Base-by-base conservation (phyloP, 2,329 filamentous ascomycete genomes). In the Fusarium illudens region DNA sequence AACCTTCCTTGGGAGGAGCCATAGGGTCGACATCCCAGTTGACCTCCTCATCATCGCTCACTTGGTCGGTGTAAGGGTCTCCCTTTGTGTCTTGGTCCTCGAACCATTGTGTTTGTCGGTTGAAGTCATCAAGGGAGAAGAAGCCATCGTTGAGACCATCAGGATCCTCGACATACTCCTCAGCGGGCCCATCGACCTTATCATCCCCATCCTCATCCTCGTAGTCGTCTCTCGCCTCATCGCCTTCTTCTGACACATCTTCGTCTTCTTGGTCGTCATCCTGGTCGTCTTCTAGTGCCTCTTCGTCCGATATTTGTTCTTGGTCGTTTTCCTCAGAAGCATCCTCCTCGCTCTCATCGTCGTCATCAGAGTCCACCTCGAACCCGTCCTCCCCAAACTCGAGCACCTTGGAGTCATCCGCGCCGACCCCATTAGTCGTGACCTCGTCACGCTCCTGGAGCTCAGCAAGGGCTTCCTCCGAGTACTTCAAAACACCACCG, bases 71-170 rank as follows among this genome's bases (percentile, higher is more conserved):
- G 71, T 91, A 90, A 34, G 88, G 88, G 70, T 95, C 92, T 27
- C 91, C 93, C 67, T 87, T 86, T 27, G 87, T 87, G 77, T 98
- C 95, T 78, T 94, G 91, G 68, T 92, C 89, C 79, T 99, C 96
- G 50, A 97, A 89, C 76, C 91, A 91, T 74, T 97, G 93, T 2
- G 94, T 93, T 76, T 96, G 92, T 76, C 91, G 93, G 84, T 99
- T 99, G 86, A 99, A 99, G 62, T 96, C 90, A 74, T 98, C 94
- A 73, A 99, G 95, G 15, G 93, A 97, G 81, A 99, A 99, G 82
- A 99, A 99, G 6, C 94, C 95, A 75, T 99, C 96, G 75, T 99
- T 98, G 30, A 99, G 87, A 7, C 94, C 93, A 75, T 96, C 86
- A 4, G 89, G 89, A 74, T 98, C 84, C 4, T 84, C 81, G 11